A percentile compares a stretch with the other conserved stretches of the same genome.
These are phyloP conservation scores for Populus euphratica DNA, from an alignment of 345 rosid genomes.

Conservation along the genomic window DNA sequence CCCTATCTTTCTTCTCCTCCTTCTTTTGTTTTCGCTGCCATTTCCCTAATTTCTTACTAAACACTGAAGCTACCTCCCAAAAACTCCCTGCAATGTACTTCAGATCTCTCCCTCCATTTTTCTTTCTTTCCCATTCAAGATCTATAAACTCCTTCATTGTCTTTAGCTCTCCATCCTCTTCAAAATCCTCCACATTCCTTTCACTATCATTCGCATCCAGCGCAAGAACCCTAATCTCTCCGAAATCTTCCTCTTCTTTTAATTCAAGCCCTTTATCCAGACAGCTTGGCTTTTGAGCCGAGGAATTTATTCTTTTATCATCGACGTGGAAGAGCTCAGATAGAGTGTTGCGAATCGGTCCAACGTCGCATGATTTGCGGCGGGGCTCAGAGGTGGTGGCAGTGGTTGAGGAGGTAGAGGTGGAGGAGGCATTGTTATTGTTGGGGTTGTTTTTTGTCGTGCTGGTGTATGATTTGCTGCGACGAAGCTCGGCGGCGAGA, in stretches of 20 bases:
- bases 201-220: conserved; percentile 2
- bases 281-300: conserved; percentile 18
- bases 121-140: conserved; percentile 50
- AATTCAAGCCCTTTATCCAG: conserved; percentile 15
- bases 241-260: conserved; percentile 22
- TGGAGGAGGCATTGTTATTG: conserved; percentile 12
- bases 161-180: conserved; percentile 43
- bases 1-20: conserved; percentile 16
- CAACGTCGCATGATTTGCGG: conserved; percentile 55
- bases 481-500: conserved; percentile 40
- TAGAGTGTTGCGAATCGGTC: conserved; percentile 33
- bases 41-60: conserved; percentile 51
- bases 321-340: conserved; percentile 43
- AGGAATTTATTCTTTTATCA: conserved; percentile 20
- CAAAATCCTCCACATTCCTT: conserved; percentile 19
- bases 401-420: conserved; percentile 13
- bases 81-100: conserved; percentile 22
- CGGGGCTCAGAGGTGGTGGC: conserved; percentile 35
- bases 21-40: conserved; percentile 41
- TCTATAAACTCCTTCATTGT: conserved; percentile 67
- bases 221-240: conserved; percentile 17
- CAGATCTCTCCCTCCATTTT: conserved; percentile 19
- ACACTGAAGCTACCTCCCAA: conserved; percentile 49
- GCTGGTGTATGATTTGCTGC: conserved; percentile 47
- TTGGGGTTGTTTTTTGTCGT: conserved; percentile 15